Conservation (phyloP, 1,139 yeast species). For the Yamadazyma sp. region DNA sequence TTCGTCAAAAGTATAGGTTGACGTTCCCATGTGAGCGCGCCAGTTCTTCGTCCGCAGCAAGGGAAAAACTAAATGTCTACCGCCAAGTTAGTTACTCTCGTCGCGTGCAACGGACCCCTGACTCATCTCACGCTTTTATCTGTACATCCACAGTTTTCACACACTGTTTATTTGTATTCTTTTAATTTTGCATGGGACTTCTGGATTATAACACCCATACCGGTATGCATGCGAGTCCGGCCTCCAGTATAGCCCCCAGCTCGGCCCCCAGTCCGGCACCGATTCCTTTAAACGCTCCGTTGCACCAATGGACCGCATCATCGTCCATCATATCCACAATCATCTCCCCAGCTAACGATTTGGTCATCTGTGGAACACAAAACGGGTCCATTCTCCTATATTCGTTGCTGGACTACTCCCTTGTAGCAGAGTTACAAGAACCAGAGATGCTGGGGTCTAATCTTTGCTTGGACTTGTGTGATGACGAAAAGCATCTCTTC, state of each 20-base stretch:
- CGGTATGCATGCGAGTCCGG: too few species aligned
- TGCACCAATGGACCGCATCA: constrained; percentile 58
- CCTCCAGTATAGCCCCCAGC: background rate
- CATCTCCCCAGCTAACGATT: constrained; percentile 56
- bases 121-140: background rate
- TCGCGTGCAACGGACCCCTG: too few species aligned
- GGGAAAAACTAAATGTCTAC: too few species aligned
- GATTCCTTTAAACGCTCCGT: background rate
- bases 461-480: constrained; percentile 60
- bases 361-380: constrained; percentile 90
- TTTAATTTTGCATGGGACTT: too few species aligned
- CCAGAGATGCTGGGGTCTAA: constrained; percentile 72
- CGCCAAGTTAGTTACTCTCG: too few species aligned
- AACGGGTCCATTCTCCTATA: constrained; percentile 77
- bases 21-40: too few species aligned
- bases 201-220: too few species aligned
- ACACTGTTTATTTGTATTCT: too few species aligned
- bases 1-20: too few species aligned
- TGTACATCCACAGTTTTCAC: constrained; percentile 17
- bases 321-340: constrained; percentile 79
- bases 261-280: background rate
- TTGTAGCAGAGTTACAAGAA: constrained; percentile 34
- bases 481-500: constrained; percentile 63
- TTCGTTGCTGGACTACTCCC: constrained; percentile 64
- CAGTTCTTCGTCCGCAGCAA: too few species aligned